phyloP scores from a whole-genome alignment of 192 early-diverging fungal species.

The Coemansia asiatica region DNA sequence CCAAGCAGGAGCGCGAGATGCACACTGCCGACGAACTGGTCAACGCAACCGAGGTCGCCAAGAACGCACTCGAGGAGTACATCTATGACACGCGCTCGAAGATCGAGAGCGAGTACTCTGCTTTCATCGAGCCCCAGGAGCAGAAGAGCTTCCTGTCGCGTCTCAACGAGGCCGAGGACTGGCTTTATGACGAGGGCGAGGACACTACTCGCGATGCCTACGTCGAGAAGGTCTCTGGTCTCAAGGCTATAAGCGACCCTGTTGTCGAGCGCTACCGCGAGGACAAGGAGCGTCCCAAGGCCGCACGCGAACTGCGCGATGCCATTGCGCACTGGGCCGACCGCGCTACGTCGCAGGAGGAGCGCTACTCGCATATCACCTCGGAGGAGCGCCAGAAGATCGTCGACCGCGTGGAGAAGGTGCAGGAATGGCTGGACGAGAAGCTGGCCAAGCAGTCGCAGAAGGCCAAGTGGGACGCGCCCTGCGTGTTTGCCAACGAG shows the following conservation, averaged over 20 bases:
- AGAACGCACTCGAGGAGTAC: slow-evolving; percentile 98
- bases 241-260: slow-evolving; percentile 83
- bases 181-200: slow-evolving; percentile 98
- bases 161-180: slow-evolving; percentile 86
- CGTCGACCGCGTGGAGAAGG: slow-evolving; percentile 70
- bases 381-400: slow-evolving; percentile 82
- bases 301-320: slow-evolving; percentile 82
- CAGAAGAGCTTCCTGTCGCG: slow-evolving; percentile 68
- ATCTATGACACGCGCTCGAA: slow-evolving; percentile 93
- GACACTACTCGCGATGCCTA: slow-evolving; percentile 89
- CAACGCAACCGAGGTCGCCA: slow-evolving; percentile 87
- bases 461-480: slow-evolving; percentile 73
- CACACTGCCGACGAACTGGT: slow-evolving; percentile 80
- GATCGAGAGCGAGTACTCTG: slow-evolving; percentile 70
- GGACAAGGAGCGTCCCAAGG: slow-evolving; percentile 78
- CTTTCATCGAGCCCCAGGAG: slow-evolving; percentile 72
- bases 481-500: slow-evolving; percentile 66
- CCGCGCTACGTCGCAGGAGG: slow-evolving; percentile 74
- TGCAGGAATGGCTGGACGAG: slow-evolving; percentile 87
- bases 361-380: slow-evolving; percentile 84
- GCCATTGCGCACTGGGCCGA: slow-evolving; percentile 70
- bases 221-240: slow-evolving; percentile 71
- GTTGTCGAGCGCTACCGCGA: slow-evolving; percentile 79
- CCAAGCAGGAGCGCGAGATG: slow-evolving; percentile 87
- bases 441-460: slow-evolving; percentile 72